Conservation (phyloP, 208 protist species). For the Trichomonas tenax region DNA sequence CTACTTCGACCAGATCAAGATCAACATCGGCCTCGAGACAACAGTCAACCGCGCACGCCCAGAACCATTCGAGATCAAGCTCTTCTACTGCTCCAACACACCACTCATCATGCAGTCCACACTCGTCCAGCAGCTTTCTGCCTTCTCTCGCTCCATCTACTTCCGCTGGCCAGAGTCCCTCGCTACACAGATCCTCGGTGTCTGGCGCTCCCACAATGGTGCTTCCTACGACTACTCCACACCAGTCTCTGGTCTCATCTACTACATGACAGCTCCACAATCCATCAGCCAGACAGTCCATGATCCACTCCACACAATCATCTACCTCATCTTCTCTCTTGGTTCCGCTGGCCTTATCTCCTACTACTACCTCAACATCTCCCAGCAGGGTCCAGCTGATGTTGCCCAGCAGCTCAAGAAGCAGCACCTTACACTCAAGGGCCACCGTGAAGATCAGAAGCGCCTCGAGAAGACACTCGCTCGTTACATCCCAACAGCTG, state of each 20-base stretch:
- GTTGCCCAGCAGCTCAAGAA: neutral
- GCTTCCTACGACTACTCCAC: neutral
- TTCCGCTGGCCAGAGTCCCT: neutral
- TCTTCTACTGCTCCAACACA: slow-evolving; percentile 99
- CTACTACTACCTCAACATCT: neutral
- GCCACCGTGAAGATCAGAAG: neutral
- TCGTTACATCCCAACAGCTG: slow-evolving; percentile 85
- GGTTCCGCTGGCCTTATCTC: neutral
- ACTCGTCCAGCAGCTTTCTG: neutral
- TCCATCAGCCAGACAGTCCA: neutral
- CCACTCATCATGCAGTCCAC: slow-evolving; percentile 96
- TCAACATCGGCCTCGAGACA: slow-evolving; percentile 60
- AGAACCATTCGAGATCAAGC: slow-evolving; percentile 93
- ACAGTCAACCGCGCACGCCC: neutral
- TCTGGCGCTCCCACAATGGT: neutral
- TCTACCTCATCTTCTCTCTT: neutral
- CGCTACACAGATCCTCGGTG: neutral
- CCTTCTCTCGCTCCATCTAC: neutral
- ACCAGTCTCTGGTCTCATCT: neutral
- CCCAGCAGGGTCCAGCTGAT: neutral
- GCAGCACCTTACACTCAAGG: slow-evolving; percentile 22
- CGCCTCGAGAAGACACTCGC: neutral
- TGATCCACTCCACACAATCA: neutral
- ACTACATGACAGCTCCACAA: neutral
- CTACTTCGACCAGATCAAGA: slow-evolving; percentile 97